Evolutionary conservation across 805 yeast species (phyloP), one percentile per base, ranked within the genome.

Genomic region (Cyberlindnera veronae): DNA sequence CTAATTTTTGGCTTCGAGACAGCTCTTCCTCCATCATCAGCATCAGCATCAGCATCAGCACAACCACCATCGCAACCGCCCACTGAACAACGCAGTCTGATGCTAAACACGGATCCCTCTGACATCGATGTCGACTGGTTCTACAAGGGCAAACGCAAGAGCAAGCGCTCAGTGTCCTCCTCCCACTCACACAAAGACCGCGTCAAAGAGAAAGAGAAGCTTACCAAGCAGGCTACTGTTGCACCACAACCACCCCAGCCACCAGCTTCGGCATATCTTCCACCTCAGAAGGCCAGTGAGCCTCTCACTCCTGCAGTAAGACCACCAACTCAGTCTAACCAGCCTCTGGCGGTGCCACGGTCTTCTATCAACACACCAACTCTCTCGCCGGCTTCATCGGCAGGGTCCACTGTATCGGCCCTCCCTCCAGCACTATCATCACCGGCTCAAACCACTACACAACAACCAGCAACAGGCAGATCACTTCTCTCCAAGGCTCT

Each of bases 81-180:
- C 13, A 21, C 12, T n/a, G 32, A 18, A 6, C 14, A 18, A n/a
- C n/a, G n/a, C n/a, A n/a, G n/a, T 29, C 32, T 11, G 14, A 39
- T 39, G 48, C 41, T 12, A 31, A 40, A 37, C 48, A 34, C 17
- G 23, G 51, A 47, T 18, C 44, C 41, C 16, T 47, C 52, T 2
- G 48, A 48, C 36, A 51, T 85, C 32, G 91, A 84, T 50, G 89
- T 85, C 11, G 95, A 84, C 55, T 85, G 95, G 95, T 66, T 85
- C 20, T 84, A 84, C 56, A 69, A 88, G 52, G 90, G 90, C n/a
- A 81, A 81, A 56, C 79, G 81, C 29, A 69, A 77, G 38, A 42
- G 55, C 35, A 60, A 48, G 37, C 52, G 61, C 42, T 49, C 60
- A 2, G 32, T 42, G 17, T 55, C 63, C 0, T 49, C 42, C 11